Percentiles rank a stretch among this genome's conserved stretches.
phyloP scores from a whole-genome alignment of 495 filamentous ascomycete species.

The Elaphomyces granulatus region DNA sequence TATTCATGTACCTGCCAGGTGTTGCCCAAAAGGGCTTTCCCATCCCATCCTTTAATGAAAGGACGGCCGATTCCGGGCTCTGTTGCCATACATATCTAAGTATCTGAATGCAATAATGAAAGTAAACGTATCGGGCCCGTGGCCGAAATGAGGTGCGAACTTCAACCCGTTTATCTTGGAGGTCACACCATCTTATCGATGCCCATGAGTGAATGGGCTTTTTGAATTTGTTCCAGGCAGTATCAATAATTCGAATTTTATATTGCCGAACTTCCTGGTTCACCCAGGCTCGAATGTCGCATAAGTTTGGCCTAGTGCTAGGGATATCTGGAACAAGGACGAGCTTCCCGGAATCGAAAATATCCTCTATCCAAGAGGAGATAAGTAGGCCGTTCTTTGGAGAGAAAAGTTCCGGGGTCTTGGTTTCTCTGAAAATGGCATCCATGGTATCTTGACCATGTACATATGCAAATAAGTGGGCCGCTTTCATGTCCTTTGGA shows the following conservation, averaged over 20 bases:
- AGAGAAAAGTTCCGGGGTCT: conserved; percentile 9
- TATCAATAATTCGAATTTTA: conserved; percentile 8
- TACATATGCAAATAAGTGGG: conserved; percentile 9
- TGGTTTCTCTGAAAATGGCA: conserved; percentile 6
- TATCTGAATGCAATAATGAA: conserved; percentile 12
- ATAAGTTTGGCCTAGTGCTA: neutral
- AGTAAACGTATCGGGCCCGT: conserved; percentile 13
- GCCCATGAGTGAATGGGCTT: neutral
- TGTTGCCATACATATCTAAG: conserved; percentile 5
- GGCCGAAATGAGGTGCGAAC: conserved; percentile 9
- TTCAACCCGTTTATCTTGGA: conserved; percentile 6
- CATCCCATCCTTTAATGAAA: conserved; percentile 3
- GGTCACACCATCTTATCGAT: conserved; percentile 6
- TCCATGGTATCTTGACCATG: conserved; percentile 10
- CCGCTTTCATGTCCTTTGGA: neutral
- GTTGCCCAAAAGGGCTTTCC: conserved; percentile 11
- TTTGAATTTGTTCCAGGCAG: conserved; percentile 1
- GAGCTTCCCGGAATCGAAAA: conserved; percentile 8
- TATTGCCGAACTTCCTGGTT: conserved; percentile 7
- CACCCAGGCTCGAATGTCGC: conserved; percentile 7
- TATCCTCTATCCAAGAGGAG: neutral
- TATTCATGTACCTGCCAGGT: conserved; percentile 7
- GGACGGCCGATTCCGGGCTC: neutral
- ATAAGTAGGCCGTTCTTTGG: conserved; percentile 9
- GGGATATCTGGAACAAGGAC: conserved; percentile 11